Base-by-base conservation (phyloP, 1,284 basidiomycete species). In the Phylloporus sp. region DNA sequence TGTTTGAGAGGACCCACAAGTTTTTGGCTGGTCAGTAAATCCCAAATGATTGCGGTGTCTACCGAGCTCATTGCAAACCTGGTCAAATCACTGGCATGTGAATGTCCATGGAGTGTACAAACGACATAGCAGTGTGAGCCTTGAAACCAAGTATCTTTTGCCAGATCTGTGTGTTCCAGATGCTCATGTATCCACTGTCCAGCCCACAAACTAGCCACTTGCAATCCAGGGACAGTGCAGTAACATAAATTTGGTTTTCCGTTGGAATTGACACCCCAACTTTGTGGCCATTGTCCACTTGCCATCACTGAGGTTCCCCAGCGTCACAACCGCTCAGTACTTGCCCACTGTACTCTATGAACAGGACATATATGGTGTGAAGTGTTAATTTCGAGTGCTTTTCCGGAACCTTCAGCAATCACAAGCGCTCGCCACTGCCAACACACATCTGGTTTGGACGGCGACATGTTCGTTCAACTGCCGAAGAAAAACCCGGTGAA, bases 191-290 rank as follows among this genome's bases (percentile, higher is more conserved):
- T 37, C 15, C 22, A 4, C 42, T 46, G 4, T 10, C 22, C 42
- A 56, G 20, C 3, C 64, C 64, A 32, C 56, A 64, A 0, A 51
- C 66, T 26, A 68, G 13, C 66, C 66, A 58, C 26, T 49, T 65
- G 5, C 7, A 8, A 44, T 68, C 56, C 8, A 34, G 32, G 0
- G 66, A 67, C 2, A 66, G 26, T 13, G 47, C 58, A 1, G 32
- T n/a, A 6, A 44, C 49, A 20, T 0, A 31, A 4, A 62, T 10
- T 11, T 17, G 18, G 1, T 26, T 22, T 58, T 24, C 42, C 3
- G 22, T 24, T 24, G 6, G 42, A 46, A 46, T 46, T 24, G 42
- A n/a, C 7, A n/a, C 42, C 11, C 34, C 34, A 37, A 37, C 34
- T 15, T 37, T 15, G 34, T 37, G 34, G 15, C 34, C 34, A 37